Evolutionary conservation across 1,139 yeast species (phyloP), one percentile per base, ranked within the genome.

Genomic region (Scheffersomyces stambukii): DNA sequence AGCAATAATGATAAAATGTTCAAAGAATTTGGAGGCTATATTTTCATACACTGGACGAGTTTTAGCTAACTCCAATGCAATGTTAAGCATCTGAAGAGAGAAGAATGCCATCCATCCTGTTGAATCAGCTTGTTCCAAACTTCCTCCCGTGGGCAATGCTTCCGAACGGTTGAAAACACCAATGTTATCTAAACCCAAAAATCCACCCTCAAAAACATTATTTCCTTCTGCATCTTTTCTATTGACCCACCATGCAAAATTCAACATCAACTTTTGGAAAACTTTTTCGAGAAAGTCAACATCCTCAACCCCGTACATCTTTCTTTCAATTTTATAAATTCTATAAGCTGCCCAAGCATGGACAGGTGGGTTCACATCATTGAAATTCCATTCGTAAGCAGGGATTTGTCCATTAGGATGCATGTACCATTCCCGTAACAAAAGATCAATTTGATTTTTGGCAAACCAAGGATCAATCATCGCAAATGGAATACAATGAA

Each of bases 31-130:
- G 32, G 95, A 82, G 2, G 97, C 97, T 57, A 88, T 85, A 52
- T 88, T 93, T 58, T 89, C 96, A 57, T 89, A 89, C 13, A 85
- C 94, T 1, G 88, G 80, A 42, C 88, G 79, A 28, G 82, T 77
- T 52, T 84, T 86, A 19, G 96, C 67, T 46, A 89, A 71, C 56
- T 89, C 97, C 43, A 89, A 70, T 0, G 97, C 93, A 52, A 89
- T 89, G 53, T 88, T 89, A 56, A 89, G 71, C 96, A 89, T 88
- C 53, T 85, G 94, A 44, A 89, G 65, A 21, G 85, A 77, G 60
- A 81, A 89, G 62, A 91, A 89, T 0, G 96, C 97, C 95, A 89
- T 85, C 97, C 97, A 89, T 24, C 96, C 96, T 6, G 97, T 89
- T 16, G 95, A 85, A 55, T 89, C 97, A 1, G 97, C 96, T 58